These are phyloP conservation scores for Fusarium stilboides DNA, from an alignment of 2,329 filamentous ascomycete species.

Conservation along the genomic window DNA sequence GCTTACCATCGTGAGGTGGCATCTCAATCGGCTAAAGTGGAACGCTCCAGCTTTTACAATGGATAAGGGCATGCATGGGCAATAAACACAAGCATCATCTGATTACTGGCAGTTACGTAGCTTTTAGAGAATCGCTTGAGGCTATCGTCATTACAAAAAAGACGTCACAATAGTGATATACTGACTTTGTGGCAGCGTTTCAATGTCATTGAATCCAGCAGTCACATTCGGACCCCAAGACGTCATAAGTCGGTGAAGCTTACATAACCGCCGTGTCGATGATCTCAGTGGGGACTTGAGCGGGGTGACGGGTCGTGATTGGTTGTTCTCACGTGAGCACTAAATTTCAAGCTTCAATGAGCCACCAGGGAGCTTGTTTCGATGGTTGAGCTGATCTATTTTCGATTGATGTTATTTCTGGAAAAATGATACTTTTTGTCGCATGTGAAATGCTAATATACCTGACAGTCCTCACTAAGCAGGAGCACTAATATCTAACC, in stretches of 20 bases:
- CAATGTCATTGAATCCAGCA: not conserved
- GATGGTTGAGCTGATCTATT: no score
- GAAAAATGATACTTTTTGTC: no score
- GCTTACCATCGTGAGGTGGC: conserved; percentile 7
- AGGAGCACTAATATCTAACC: no score
- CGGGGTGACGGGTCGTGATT: not conserved
- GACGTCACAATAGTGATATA: not conserved
- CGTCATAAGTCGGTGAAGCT: not conserved
- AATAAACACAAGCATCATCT: not conserved
- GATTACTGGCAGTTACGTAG: rapidly evolving
- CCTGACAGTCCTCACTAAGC: no score
- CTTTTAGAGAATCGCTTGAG: rapidly evolving
- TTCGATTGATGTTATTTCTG: no score
- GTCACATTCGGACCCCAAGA: not conserved
- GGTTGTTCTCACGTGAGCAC: not conserved
- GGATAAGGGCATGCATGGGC: not conserved
- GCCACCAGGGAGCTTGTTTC: no score
- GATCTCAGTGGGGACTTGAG: not conserved
- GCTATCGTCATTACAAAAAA: not conserved
- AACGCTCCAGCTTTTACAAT: not conserved
- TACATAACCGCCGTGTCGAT: not conserved
- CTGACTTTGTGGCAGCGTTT: not conserved
- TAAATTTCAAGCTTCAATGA: not conserved
- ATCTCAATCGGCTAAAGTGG: not conserved
- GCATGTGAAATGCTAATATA: no score